Percentiles rank a stretch among this genome's conserved stretches.
These are phyloP conservation scores for Botrytis squamosa DNA, from an alignment of 2,329 filamentous ascomycete species.

Conservation along the genomic window DNA sequence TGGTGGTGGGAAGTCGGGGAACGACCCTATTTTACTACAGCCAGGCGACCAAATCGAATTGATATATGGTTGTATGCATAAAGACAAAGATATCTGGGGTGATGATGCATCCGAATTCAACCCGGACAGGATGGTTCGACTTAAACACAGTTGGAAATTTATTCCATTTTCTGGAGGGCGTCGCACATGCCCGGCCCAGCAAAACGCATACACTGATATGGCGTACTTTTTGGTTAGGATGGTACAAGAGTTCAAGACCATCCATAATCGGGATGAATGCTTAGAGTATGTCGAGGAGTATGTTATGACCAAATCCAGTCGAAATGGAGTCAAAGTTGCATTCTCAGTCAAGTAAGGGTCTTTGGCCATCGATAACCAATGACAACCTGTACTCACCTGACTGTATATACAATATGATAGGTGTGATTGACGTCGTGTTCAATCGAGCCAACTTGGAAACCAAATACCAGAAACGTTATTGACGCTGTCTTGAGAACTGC, in stretches of 20 bases:
- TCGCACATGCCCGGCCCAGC: conserved; percentile 19
- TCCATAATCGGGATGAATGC: conserved; percentile 17
- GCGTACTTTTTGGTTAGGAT: conserved; percentile 6
- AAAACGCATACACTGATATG: conserved; percentile 17
- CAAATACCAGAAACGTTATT: neutral
- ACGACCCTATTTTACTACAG: conserved; percentile 32
- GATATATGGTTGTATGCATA: conserved; percentile 40
- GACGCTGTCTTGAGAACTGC: neutral
- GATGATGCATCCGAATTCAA: conserved; percentile 41
- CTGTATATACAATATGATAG: neutral
- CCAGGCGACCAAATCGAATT: conserved; percentile 27
- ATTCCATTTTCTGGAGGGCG: conserved; percentile 14
- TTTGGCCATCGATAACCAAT: neutral
- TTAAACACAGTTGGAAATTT: conserved; percentile 36
- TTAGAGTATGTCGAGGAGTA: conserved; percentile 13
- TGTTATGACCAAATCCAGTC: conserved; percentile 9
- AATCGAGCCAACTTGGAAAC: neutral
- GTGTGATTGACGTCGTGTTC: neutral
- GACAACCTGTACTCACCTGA: neutral
- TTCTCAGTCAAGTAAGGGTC: neutral
- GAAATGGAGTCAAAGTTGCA: conserved; percentile 13
- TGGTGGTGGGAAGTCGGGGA: conserved; percentile 33
- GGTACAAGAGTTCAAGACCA: conserved; percentile 11
- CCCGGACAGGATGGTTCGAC: conserved; percentile 44
- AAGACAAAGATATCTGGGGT: conserved; percentile 42